Conservation (phyloP, 2,329 filamentous ascomycete species). For the Lachnellula hyalina region DNA sequence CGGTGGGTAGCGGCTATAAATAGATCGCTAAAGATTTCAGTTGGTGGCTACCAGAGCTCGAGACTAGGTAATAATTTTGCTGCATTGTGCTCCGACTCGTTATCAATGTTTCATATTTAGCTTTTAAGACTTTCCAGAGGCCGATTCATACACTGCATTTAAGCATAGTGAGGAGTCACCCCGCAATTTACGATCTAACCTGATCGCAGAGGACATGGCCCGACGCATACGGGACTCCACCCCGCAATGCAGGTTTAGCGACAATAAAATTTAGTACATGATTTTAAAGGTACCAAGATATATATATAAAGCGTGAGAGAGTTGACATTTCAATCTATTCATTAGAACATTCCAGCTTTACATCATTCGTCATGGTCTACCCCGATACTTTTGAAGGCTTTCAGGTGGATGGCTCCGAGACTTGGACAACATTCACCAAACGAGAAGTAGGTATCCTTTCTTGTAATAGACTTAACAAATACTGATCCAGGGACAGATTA, state of each 20-base stretch:
- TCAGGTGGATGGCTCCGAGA: conserved; percentile 38
- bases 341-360: no score
- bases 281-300: neutral
- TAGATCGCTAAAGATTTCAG: no score
- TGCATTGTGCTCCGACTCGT: no score
- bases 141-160: no score
- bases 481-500: conserved; percentile 26
- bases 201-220: neutral
- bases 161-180: no score
- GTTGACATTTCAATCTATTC: no score
- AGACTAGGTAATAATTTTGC: no score
- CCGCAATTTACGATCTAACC: neutral
- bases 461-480: neutral
- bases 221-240: neutral
- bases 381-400: conserved; percentile 55
- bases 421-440: conserved; percentile 12
- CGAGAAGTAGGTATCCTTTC: conserved; percentile 3
- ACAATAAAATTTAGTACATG: neutral
- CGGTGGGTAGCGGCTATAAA: no score
- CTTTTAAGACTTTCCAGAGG: no score
- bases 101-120: no score
- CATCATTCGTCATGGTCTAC: conserved; percentile 20
- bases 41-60: no score
- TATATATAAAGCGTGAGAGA: neutral
- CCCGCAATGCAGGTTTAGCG: neutral